Percentiles rank a stretch among this genome's conserved stretches.
Conservation (phyloP, 192 early-diverging fungal species). For the Allomyces arbusculus region DNA sequence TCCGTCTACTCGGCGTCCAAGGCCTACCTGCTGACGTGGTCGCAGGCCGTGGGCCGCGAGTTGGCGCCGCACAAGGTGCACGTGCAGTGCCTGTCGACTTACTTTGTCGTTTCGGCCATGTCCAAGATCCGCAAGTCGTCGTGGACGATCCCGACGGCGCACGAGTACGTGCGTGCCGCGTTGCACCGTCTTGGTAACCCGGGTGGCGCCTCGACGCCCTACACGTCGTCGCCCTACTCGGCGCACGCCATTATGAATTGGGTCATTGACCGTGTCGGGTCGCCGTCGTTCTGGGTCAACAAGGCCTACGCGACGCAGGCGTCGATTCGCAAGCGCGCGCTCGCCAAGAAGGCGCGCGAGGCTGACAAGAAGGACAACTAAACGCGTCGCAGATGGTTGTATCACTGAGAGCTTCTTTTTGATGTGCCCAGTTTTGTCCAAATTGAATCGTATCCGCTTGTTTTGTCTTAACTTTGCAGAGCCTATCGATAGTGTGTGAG, state of each 20-base stretch:
- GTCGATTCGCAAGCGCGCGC: conserved; percentile 47
- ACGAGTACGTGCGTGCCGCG: conserved; percentile 52
- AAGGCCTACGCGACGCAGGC: conserved; percentile 33
- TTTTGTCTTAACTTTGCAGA: too few relatives aligned
- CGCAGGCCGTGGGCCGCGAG: conserved; percentile 71
- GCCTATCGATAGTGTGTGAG: too few relatives aligned
- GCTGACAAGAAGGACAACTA: conserved; percentile 10
- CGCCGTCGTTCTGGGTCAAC: conserved; percentile 31
- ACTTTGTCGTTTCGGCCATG: conserved; percentile 91
- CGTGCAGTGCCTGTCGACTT: conserved; percentile 84
- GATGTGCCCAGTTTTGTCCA: too few relatives aligned
- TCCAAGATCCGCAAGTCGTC: conserved; percentile 69
- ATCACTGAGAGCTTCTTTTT: too few relatives aligned
- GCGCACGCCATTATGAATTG: conserved; percentile 50
- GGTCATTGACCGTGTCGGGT: conserved; percentile 38
- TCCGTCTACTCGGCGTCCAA: conserved; percentile 86
- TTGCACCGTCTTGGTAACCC: conserved; percentile 46
- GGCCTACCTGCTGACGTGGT: conserved; percentile 76
- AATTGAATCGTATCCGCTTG: too few relatives aligned
- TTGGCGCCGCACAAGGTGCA: conserved; percentile 41
- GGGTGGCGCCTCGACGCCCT: conserved; percentile 41
- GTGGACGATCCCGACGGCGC: conserved; percentile 59
- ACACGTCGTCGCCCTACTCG: conserved; percentile 41
- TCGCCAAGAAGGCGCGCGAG: conserved; percentile 45
- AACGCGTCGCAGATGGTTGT: not conserved